Conservation (phyloP, 2,329 filamentous ascomycete genomes). For the Furcasterigmium furcatum region DNA sequence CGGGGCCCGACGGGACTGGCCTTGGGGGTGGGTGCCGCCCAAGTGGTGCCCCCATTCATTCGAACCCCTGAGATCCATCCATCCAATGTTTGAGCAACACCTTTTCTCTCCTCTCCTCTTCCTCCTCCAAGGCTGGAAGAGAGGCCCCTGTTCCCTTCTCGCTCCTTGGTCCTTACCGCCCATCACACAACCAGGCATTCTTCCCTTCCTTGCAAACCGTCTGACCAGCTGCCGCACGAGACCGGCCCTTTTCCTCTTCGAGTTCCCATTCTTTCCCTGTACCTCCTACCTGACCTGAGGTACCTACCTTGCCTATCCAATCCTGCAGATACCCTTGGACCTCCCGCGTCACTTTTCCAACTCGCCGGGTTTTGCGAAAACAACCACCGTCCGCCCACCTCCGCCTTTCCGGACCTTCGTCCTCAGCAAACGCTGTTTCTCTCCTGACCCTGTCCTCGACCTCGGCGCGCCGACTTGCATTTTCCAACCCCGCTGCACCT, state of each 20-base stretch:
- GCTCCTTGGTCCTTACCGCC: conserved; percentile 6
- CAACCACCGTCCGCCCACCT: not conserved
- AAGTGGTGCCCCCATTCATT: no score
- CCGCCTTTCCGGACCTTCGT: no score
- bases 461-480: no score
- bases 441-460: no score
- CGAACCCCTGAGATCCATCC: no score
- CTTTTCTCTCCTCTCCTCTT: not conserved
- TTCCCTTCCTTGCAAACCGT: not conserved
- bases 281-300: not conserved
- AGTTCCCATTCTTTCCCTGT: not conserved
- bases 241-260: no score
- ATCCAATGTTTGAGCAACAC: no score
- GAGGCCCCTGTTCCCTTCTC: conserved; percentile 3
- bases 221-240: no score
- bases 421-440: no score
- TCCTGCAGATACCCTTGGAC: conserved; percentile 3
- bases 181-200: conserved; percentile 7
- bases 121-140: not conserved
- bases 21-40: no score
- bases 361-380: not conserved
- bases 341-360: not conserved
- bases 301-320: conserved; percentile 3
- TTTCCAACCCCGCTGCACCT: no score
- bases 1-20: no score